A percentile compares a stretch with the other conserved stretches of the same genome.
Conservation (phyloP, 1,284 basidiomycete species). For the Cutaneotrichosporon sp. region DNA sequence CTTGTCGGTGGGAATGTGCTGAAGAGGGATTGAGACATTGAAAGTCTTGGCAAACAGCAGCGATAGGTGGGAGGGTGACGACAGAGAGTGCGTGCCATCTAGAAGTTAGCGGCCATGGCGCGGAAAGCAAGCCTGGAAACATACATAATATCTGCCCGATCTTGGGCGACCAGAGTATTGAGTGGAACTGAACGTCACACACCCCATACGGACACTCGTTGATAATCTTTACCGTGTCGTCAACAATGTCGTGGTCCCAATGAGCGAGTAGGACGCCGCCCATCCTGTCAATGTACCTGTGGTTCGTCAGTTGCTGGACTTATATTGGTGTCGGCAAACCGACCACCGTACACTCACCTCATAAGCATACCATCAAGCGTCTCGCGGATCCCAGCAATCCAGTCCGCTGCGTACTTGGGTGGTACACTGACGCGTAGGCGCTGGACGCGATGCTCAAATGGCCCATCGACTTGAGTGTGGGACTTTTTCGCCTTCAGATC, state of each 20-base stretch:
- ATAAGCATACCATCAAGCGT: constrained; percentile 89
- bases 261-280: constrained; percentile 84
- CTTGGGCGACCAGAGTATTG: constrained; percentile 82
- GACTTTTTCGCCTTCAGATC: neutral
- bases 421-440: constrained; percentile 71
- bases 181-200: constrained; percentile 70
- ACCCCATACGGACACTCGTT: constrained; percentile 83
- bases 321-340: too few species aligned
- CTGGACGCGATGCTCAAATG: constrained; percentile 63
- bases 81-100: constrained; percentile 84
- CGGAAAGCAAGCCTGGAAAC: constrained; percentile 29
- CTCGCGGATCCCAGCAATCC: constrained; percentile 69
- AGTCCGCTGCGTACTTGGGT: constrained; percentile 69
- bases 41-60: constrained; percentile 90
- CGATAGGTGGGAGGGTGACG: constrained; percentile 89
- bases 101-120: neutral
- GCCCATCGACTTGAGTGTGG: constrained; percentile 43
- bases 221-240: constrained; percentile 64
- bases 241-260: constrained; percentile 66
- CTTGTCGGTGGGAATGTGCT: constrained; percentile 74
- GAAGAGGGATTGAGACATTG: constrained; percentile 91
- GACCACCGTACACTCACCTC: constrained; percentile 58
- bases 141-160: constrained; percentile 77
- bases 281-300: constrained; percentile 81
- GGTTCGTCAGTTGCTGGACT: neutral